These are phyloP conservation scores for Boletus speciosus DNA, from an alignment of 768 basidiomycete species.

Conservation along the genomic window DNA sequence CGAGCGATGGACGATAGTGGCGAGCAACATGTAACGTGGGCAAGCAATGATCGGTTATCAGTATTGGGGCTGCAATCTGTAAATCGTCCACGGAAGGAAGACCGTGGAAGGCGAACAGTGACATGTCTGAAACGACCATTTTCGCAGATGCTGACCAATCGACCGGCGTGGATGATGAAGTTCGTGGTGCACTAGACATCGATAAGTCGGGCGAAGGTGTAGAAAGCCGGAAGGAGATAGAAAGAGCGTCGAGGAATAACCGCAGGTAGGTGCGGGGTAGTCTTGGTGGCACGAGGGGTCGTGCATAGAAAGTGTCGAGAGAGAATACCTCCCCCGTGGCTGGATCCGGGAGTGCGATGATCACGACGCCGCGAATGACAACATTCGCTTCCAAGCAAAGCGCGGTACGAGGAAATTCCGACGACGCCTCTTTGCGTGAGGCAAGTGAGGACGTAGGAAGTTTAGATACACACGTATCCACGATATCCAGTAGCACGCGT, in stretches of 20 bases:
- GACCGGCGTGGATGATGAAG: neutral
- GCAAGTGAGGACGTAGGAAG: conserved; percentile 15
- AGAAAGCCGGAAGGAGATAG: conserved; percentile 16
- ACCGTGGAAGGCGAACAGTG: conserved; percentile 50
- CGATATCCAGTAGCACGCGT: conserved; percentile 43
- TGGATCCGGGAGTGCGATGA: conserved; percentile 44
- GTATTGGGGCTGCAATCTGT: conserved; percentile 53
- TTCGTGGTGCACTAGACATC: neutral
- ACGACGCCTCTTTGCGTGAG: conserved; percentile 9
- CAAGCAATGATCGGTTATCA: conserved; percentile 73
- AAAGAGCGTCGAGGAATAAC: conserved; percentile 41
- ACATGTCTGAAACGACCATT: conserved; percentile 44
- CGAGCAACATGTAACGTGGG: conserved; percentile 48
- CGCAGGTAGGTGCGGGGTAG: conserved; percentile 52
- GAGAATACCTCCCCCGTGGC: conserved; percentile 4
- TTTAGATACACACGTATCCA: conserved; percentile 32
- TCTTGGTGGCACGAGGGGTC: conserved; percentile 56
- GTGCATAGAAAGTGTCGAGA: conserved; percentile 47
- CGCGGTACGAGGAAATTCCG: conserved; percentile 18
- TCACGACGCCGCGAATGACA: conserved; percentile 42
- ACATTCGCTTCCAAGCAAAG: conserved; percentile 35
- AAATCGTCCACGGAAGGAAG: conserved; percentile 15
- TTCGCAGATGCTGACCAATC: conserved; percentile 12
- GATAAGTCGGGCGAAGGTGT: conserved; percentile 3
- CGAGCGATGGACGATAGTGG: conserved; percentile 42